phyloP scores from a whole-genome alignment of 495 filamentous ascomycete genomes.

The Annulohypoxylon bovei region DNA sequence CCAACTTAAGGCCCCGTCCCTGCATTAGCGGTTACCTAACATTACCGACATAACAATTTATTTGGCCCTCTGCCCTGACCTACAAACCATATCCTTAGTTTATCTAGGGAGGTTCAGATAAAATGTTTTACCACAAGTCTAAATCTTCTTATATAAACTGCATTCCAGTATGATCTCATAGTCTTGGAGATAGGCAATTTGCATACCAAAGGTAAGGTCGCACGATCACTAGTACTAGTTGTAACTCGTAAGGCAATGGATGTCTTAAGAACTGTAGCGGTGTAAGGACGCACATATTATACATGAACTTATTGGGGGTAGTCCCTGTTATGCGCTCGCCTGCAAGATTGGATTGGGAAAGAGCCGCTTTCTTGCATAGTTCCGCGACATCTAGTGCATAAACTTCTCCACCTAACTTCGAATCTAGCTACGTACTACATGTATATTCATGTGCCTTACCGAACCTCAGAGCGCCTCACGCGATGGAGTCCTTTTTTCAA shows the following conservation, averaged over 20 bases:
- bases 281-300: constrained; percentile 4
- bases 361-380: constrained; percentile 37
- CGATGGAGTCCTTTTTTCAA: too few relatives aligned
- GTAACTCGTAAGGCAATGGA: background rate
- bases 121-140: background rate
- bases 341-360: constrained; percentile 33
- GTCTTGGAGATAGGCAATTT: background rate
- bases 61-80: constrained; percentile 12
- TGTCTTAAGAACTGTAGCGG: background rate
- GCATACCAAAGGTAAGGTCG: background rate
- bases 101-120: background rate
- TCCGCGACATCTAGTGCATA: constrained; percentile 36
- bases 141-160: background rate
- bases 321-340: background rate
- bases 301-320: background rate
- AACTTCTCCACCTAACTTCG: constrained; percentile 26
- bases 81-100: background rate
- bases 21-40: constrained; percentile 37
- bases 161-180: background rate
- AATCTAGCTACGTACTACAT: constrained; percentile 8
- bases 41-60: constrained; percentile 2
- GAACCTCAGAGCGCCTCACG: background rate
- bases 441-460: constrained; percentile 9
- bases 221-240: background rate
- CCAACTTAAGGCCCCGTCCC: constrained; percentile 32